Evolutionary conservation across 2,329 filamentous ascomycete genomes (phyloP), one percentile per base, ranked within the genome.

Genomic region (Hypoxylon sp.): DNA sequence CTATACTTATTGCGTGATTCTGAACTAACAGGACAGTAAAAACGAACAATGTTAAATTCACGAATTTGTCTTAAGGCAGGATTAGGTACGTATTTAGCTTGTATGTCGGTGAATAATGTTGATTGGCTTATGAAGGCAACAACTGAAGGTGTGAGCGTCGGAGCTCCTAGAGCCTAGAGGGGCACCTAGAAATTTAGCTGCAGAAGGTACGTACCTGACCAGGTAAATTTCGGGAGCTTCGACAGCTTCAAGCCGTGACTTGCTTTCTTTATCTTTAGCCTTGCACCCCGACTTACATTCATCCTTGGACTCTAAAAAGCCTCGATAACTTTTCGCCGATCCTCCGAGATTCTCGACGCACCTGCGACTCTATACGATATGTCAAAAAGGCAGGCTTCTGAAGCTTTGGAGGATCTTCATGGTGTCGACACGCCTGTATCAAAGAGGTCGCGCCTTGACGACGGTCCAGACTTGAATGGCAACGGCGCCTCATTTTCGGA

Each of bases 341-440:
- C 50, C 9, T 42, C 4, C 31, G 35, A 10, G 26, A 37, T 2
- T 53, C 29, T 51, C 53, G 29, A 37, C 8, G 5, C 9, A 8
- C 19, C 26, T 11, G 4, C 14, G 26, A 19, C 29, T 37, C 14
- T 14, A 47, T 33, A 39, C 59, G 31, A 59, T 19, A 83, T 83
- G 84, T 80, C 81, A 59, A 90, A 91, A 81, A 85, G 89, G 67
- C 85, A 85, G 63, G 89, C 88, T 62, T 84, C 85, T 31, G 88
- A 90, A 77, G 82, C 87, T 46, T 82, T 91, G 42, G 88, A 90
- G 39, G 87, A 89, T 68, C 78, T 88, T 48, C 79, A 80, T 39
- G 86, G 82, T 61, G 78, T 85, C 63, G 85, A 82, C 53, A 90
- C 88, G 33, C 88, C 88, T 3, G 85, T 84, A 33, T 87, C 87